Percentiles rank a stretch among this genome's conserved stretches.
Conservation (phyloP, 78 protist species). For the Paratrimastix pyriformis region DNA sequence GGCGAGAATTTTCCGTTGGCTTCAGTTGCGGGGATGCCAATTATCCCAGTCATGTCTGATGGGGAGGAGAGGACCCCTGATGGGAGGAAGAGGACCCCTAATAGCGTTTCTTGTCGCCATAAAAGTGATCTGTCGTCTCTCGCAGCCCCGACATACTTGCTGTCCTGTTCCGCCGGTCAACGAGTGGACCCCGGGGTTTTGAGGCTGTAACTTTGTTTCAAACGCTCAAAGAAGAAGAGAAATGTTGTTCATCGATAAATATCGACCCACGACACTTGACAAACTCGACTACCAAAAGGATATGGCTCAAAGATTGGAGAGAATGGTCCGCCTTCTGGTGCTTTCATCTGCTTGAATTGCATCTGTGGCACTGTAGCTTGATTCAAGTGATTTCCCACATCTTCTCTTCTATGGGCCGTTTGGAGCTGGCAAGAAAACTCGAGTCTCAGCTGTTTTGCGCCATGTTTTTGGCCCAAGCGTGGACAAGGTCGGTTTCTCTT, state of each 20-base stretch:
- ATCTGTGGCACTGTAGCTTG: too few relatives aligned
- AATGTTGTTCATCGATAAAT: slow-evolving; percentile 81
- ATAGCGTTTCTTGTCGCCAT: background rate
- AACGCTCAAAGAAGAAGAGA: background rate
- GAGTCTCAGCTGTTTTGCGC: slow-evolving; percentile 70
- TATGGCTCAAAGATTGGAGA: slow-evolving; percentile 38
- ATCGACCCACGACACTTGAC: slow-evolving; percentile 77
- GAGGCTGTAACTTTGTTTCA: background rate
- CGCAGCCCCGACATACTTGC: background rate
- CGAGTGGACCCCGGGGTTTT: background rate
- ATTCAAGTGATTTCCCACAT: slow-evolving; percentile 89
- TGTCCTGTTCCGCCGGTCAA: background rate
- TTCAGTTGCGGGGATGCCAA: background rate
- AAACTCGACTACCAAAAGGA: slow-evolving; percentile 52
- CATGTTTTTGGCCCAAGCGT: slow-evolving; percentile 78
- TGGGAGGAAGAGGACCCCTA: background rate
- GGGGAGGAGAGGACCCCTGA: background rate
- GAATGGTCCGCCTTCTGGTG: slow-evolving; percentile 48
- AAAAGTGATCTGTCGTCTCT: background rate
- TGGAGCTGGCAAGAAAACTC: slow-evolving; percentile 95
- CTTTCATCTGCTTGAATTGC: too few relatives aligned
- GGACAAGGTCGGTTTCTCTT: slow-evolving; percentile 30
- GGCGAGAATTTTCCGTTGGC: background rate
- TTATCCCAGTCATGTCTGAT: background rate
- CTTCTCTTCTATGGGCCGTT: slow-evolving; percentile 88